Evolutionary conservation across 192 early-diverging fungal species (phyloP), one percentile per base, ranked within the genome.

Genomic region (Backusella liffmaniae): DNA sequence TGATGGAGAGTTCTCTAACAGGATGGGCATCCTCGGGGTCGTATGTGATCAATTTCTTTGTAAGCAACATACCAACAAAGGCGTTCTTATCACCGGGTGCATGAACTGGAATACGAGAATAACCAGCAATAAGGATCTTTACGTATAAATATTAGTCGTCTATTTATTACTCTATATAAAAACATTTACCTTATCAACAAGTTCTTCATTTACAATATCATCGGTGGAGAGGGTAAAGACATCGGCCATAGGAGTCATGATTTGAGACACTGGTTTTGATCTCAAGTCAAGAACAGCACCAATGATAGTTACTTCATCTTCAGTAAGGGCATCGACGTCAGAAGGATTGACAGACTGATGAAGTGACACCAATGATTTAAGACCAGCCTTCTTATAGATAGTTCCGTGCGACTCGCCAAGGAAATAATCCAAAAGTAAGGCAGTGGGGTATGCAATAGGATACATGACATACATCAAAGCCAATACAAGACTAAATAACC

Each of bases 401-500:
- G 92, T 93, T 67, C 96, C 96, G 70, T 95, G 92, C 62, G 91
- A 89, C 44, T 94, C 89, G 4, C 98, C 98, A 49, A 99, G 77
- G 51, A 95, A 84, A 41, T 84, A 92, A 82, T 99, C 98, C 42
- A 99, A 87, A 2, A 98, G 82, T 72, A 88, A 78, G 9, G 96
- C 94, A 51, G 96, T 96, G 4, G 98, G 98, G 73, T 95, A 96
- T 4, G 95, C 91, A 4, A 92, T 74, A 1, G 93, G 93, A 13
- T 86, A 88, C 86, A 92, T 84, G 15, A 94, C 51, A 72, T 88
- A 91, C 85, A 92, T 91, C 23, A 94, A 72, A 8, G 84, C 51
- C 35, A 91, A 80, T 67, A 94, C 91, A 79, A 90, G 79, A 67
- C 85, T 89, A 73, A 70, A 42, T 13, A 13, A 5, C 30, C 21